A percentile compares a stretch with the other conserved stretches of the same genome.
phyloP scores from a whole-genome alignment of 345 rosid genomes.

The Rhizophora apiculata region DNA sequence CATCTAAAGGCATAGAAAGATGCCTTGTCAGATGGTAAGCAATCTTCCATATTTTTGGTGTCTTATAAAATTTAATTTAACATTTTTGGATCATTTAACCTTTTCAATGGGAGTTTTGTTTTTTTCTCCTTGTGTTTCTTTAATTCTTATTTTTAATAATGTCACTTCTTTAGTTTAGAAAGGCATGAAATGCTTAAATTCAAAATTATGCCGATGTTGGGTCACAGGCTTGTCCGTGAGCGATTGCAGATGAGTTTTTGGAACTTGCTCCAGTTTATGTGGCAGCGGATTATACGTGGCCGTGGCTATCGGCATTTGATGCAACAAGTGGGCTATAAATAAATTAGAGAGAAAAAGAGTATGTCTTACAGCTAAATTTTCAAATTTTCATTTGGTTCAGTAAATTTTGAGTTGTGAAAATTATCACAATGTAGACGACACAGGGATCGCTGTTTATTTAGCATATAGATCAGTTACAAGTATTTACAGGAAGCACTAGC shows the following conservation, averaged over 20 bases:
- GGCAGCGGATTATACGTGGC: conserved; percentile 78
- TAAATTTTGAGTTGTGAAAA: background rate
- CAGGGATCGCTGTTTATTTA: too few species aligned
- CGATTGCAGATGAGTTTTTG: conserved; percentile 54
- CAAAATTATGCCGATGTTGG: conserved; percentile 14
- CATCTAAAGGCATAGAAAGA: conserved; percentile 77
- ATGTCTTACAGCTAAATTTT: conserved; percentile 6
- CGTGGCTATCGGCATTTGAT: conserved; percentile 91
- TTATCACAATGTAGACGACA: too few species aligned
- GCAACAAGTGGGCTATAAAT: conserved; percentile 55
- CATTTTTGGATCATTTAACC: background rate
- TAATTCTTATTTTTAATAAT: background rate
- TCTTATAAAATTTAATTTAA: background rate
- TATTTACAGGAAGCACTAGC: conserved; percentile 1
- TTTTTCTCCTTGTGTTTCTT: too few species aligned
- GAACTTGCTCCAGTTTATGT: conserved; percentile 41
- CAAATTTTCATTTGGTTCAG: background rate
- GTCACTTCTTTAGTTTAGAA: background rate
- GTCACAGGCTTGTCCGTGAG: conserved; percentile 78
- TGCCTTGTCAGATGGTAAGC: conserved; percentile 88
- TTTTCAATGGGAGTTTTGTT: background rate
- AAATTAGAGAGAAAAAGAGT: conserved; percentile 18
- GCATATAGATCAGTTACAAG: too few species aligned
- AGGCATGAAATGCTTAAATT: background rate
- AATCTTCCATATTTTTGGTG: background rate